Evolutionary conservation across 179 eudicot species (phyloP).

Genomic region (Gypsophila paniculata): DNA sequence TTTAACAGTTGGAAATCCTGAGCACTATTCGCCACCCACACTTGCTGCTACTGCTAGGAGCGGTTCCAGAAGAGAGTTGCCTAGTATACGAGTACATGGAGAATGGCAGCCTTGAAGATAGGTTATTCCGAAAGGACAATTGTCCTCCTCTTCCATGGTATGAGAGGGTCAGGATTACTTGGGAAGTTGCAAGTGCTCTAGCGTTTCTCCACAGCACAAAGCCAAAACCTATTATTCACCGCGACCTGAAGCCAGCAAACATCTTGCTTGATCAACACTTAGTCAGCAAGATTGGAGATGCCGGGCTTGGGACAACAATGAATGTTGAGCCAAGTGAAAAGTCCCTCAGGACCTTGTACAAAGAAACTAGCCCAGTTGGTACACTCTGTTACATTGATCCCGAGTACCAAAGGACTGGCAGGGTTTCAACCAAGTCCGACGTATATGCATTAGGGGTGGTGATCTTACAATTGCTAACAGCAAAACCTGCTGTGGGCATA

Average conservation of each 20-base stretch:
- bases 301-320: conserved; percentile 67
- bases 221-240: conserved; percentile 67
- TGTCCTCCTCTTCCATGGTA: conserved; percentile 66
- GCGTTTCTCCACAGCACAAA: conserved; percentile 67
- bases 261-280: conserved; percentile 68
- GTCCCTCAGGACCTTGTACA: conserved; percentile 36
- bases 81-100: conserved; percentile 85
- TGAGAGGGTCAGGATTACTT: conserved; percentile 59
- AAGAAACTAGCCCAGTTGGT: conserved; percentile 62
- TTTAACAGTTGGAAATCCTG: conserved; percentile 66
- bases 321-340: conserved; percentile 29
- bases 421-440: conserved; percentile 62
- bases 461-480: conserved; percentile 64
- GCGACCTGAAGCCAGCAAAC: conserved; percentile 83
- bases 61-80: conserved; percentile 62
- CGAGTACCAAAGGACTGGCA: conserved; percentile 75
- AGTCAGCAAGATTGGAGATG: conserved; percentile 85
- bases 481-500: conserved; percentile 55
- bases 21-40: conserved; percentile 78
- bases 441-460: conserved; percentile 80
- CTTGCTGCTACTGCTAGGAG: conserved; percentile 69
- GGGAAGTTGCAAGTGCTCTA: conserved; percentile 77
- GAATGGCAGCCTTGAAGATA: conserved; percentile 71
- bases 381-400: conserved; percentile 88
- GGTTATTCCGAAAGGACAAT: conserved; percentile 39